phyloP scores from a whole-genome alignment of 2,329 filamentous ascomycete genomes.

The Apiospora hydei region DNA sequence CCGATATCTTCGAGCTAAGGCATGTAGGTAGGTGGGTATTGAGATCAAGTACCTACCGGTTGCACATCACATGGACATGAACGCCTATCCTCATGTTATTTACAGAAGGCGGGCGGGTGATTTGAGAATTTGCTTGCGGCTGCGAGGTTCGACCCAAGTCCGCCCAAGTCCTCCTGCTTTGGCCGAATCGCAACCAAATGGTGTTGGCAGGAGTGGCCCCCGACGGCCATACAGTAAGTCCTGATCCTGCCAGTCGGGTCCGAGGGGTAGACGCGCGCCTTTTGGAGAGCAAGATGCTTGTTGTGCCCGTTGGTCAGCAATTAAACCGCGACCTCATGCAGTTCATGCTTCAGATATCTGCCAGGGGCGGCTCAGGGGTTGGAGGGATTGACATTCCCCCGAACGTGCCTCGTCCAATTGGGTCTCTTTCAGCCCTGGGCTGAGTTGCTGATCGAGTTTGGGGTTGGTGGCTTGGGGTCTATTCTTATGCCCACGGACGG shows the following conservation, averaged over 20 bases:
- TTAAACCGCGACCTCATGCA: conserved; percentile 12
- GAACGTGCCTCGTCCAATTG: conserved; percentile 2
- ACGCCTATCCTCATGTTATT: neutral
- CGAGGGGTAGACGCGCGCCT: conserved; percentile 18
- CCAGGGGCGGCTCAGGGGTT: conserved; percentile 18
- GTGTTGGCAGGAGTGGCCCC: neutral
- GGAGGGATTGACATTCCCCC: conserved; percentile 3
- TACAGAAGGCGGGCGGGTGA: neutral
- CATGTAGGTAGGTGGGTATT: neutral
- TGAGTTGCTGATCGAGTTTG: neutral
- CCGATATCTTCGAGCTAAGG: conserved; percentile 1
- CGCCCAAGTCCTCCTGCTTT: neutral
- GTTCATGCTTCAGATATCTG: conserved; percentile 18
- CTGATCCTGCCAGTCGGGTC: conserved; percentile 13
- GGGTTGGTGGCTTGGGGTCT: conserved; percentile 9
- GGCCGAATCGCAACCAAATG: neutral
- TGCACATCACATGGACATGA: neutral
- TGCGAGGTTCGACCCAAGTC: neutral
- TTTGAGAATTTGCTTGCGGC: neutral
- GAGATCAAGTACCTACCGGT: neutral
- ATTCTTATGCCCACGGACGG: conserved; percentile 11
- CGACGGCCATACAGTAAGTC: neutral
- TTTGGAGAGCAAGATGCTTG: neutral
- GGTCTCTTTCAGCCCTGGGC: conserved; percentile 13
- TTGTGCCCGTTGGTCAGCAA: conserved; percentile 7